phyloP scores from a whole-genome alignment of 2,329 filamentous ascomycete genomes.

The Drechslerella dactyloides region DNA sequence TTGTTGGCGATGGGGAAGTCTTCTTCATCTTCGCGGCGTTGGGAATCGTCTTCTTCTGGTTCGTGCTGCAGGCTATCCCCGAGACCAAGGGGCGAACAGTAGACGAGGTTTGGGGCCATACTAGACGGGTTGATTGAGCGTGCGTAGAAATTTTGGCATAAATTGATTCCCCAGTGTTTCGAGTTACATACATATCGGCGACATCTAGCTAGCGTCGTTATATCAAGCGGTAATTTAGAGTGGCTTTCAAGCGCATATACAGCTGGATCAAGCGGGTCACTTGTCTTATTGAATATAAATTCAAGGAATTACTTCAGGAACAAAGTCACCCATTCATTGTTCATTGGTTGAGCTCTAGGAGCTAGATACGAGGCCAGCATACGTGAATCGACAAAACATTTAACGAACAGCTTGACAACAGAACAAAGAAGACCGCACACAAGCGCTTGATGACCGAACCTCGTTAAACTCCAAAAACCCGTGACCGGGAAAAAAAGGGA shows the following conservation, averaged over 20 bases:
- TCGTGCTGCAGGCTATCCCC: slow-evolving; percentile 77
- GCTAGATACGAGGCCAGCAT: too few species aligned
- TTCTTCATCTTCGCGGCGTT: slow-evolving; percentile 89
- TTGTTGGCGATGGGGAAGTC: slow-evolving; percentile 80
- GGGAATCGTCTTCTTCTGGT: slow-evolving; percentile 71
- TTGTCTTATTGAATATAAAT: too few species aligned
- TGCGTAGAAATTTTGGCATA: background rate
- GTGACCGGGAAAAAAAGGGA: background rate
- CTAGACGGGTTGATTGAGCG: slow-evolving; percentile 30
- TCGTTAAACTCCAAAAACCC: slow-evolving; percentile 19
- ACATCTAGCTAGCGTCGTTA: too few species aligned
- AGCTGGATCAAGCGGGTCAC: too few species aligned
- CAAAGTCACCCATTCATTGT: too few species aligned
- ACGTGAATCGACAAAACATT: too few species aligned
- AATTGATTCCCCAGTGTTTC: background rate
- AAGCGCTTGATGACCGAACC: background rate
- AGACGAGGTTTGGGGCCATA: slow-evolving; percentile 43
- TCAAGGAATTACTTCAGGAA: too few species aligned
- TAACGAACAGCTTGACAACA: background rate
- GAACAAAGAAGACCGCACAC: background rate
- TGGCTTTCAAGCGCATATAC: too few species aligned
- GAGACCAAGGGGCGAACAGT: slow-evolving; percentile 76
- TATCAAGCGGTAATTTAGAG: too few species aligned
- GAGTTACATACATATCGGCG: background rate
- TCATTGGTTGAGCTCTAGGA: too few species aligned